Base-by-base conservation (phyloP, 1,284 basidiomycete species). In the Rhodotorula sp. region DNA sequence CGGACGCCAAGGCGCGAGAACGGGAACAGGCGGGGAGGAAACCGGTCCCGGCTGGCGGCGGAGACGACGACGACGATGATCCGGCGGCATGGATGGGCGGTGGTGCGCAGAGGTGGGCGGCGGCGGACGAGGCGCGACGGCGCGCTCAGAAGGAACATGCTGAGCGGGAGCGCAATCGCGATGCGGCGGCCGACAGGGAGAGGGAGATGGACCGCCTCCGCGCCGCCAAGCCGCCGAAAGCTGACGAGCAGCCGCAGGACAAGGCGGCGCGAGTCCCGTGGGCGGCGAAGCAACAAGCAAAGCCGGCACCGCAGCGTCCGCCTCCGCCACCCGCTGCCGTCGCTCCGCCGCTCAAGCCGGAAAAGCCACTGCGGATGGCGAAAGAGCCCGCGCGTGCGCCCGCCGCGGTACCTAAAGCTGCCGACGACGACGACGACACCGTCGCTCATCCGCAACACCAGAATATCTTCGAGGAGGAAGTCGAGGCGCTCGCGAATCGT, bases 401-500 rank as follows among this genome's bases (percentile, higher is more conserved):
- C 38, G 45, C 45, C 26, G 38, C 5, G 16, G 10, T 26, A 10
- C n/a, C 45, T 43, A 45, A 48, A 14, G 31, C 50, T 15, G 19
- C 47, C 28, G 34, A 21, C n/a, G 50, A 48, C 5, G 59, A 16
- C 6, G 43, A 6, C 31, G 34, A 15, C n/a, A n/a, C n/a, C n/a
- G n/a, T n/a, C n/a, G n/a, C n/a, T n/a, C n/a, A n/a, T n/a, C n/a
- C n/a, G n/a, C n/a, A 18, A 18, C 19, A 49, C 5, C 18, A 49
- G 48, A 49, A 49, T 10, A 49, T 59, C 34, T 71, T 59, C 47
- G 66, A 67, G 58, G 52, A 67, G 31, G 69, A 70, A 49, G 47
- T 67, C 15, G 23, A 59, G 1, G 43, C 26, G 26, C 56, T 57
- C 38, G 60, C 61, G 28, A 31, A 38, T 43, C 31, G 62, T 19